Evolutionary conservation across 2,329 filamentous ascomycete genomes (phyloP).

Genomic region (Tolypocladium nubicola): DNA sequence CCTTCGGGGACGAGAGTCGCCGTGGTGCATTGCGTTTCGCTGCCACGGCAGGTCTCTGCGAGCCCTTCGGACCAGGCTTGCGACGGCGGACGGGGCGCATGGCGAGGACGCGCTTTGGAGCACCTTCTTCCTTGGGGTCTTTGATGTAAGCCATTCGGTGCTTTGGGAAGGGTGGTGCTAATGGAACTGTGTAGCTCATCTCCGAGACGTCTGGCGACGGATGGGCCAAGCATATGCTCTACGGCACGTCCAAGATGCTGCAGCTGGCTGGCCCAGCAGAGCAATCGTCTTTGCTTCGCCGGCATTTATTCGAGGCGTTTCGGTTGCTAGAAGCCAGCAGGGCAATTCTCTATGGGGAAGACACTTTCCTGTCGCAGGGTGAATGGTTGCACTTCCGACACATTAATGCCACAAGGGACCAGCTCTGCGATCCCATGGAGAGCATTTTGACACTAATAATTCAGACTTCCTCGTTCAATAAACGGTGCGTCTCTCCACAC

Average conservation of each 20-base stretch:
- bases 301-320: conserved; percentile 11
- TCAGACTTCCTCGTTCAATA: conserved; percentile 9
- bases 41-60: conserved; percentile 11
- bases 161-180: background rate
- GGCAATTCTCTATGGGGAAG: conserved; percentile 12
- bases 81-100: background rate
- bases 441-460: conserved; percentile 5
- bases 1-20: background rate
- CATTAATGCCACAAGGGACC: background rate
- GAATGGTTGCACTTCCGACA: background rate
- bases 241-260: conserved; percentile 13
- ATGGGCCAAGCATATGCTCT: conserved; percentile 17
- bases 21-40: conserved; percentile 5
- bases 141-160: conserved; percentile 10
- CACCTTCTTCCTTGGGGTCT: conserved; percentile 15
- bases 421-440: background rate
- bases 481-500: conserved; percentile 1
- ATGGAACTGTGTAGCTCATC: conserved; percentile 9
- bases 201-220: conserved; percentile 11
- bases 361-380: conserved; percentile 9
- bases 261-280: background rate
- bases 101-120: conserved; percentile 12
- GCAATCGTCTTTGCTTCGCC: background rate
- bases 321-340: conserved; percentile 12
- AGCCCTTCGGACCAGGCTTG: conserved; percentile 5